Conservation (phyloP, 2,329 filamentous ascomycete species). For the Aspergillus sp. region DNA sequence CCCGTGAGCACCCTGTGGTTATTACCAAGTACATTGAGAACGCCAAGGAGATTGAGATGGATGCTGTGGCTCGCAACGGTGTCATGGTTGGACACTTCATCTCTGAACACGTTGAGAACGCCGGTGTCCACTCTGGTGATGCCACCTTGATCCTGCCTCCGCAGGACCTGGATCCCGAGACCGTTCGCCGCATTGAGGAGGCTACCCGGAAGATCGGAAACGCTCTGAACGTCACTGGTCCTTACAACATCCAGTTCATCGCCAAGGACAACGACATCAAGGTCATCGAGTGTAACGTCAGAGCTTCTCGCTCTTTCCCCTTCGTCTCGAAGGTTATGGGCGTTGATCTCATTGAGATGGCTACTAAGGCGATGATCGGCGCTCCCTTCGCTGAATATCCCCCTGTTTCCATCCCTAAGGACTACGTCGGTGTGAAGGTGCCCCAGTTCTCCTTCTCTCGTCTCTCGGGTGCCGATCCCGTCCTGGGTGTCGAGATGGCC, state of each 20-base stretch:
- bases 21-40: slow-evolving; percentile 99
- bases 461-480: slow-evolving; percentile 91
- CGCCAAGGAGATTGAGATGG: slow-evolving; percentile 99
- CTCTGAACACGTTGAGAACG: slow-evolving; percentile 98
- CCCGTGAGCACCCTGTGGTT: slow-evolving; percentile 91
- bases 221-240: slow-evolving; percentile 91
- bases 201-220: slow-evolving; percentile 93
- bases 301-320: slow-evolving; percentile 93
- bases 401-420: slow-evolving; percentile 68
- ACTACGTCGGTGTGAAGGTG: slow-evolving; percentile 95
- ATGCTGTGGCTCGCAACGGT: slow-evolving; percentile 89
- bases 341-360: slow-evolving; percentile 96
- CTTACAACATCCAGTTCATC: slow-evolving; percentile 99
- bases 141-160: slow-evolving; percentile 93
- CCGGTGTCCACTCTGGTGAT: slow-evolving; percentile 96
- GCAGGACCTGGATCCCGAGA: slow-evolving; percentile 86
- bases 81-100: slow-evolving; percentile 93
- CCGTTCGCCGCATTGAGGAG: slow-evolving; percentile 87
- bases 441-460: slow-evolving; percentile 99
- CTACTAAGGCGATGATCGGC: slow-evolving; percentile 92
- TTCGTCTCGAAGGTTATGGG: slow-evolving; percentile 99
- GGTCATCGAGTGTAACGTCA: slow-evolving; percentile 98
- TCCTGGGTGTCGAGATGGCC: slow-evolving; percentile 98
- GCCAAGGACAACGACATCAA: slow-evolving; percentile 99
- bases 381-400: slow-evolving; percentile 82